Evolutionary conservation across 768 basidiomycete genomes (phyloP).

Genomic region (Termitomyces bulborhizus): DNA sequence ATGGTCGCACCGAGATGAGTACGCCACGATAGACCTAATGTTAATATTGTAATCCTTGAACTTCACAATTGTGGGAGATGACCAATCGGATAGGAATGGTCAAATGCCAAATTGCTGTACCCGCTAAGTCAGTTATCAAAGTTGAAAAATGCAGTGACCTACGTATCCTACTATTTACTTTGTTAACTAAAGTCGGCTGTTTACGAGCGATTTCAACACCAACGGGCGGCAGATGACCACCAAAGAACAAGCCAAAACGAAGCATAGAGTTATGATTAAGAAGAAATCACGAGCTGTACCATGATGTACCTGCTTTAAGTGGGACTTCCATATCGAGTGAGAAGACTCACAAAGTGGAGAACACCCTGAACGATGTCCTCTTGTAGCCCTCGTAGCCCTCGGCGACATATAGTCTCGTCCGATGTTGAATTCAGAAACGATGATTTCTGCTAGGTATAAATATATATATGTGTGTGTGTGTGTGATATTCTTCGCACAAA

Average conservation of each 20-base stretch:
- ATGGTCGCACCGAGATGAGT: too few species aligned
- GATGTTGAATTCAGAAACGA: too few species aligned
- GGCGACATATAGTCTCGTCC: not conserved
- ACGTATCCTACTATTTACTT: not conserved
- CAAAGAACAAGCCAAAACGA: slow-evolving; percentile 31
- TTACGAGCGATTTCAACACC: slow-evolving; percentile 15
- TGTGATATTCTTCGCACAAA: too few species aligned
- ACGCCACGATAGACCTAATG: not conserved
- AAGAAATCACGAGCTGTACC: slow-evolving; percentile 33
- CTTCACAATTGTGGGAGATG: not conserved
- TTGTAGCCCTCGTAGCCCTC: not conserved
- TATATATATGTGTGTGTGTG: too few species aligned
- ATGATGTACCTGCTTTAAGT: not conserved
- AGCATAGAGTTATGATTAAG: slow-evolving; percentile 33
- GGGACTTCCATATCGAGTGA: not conserved
- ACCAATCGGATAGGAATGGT: not conserved
- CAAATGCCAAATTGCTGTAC: not conserved
- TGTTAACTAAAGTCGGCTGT: not conserved
- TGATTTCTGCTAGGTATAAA: too few species aligned
- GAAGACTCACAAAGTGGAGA: slow-evolving; percentile 4
- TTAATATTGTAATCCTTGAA: not conserved
- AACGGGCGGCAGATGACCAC: slow-evolving; percentile 27
- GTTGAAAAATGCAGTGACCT: not conserved
- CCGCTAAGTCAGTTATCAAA: not conserved
- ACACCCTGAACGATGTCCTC: not conserved